These are phyloP conservation scores for Neonectria hederae DNA, from an alignment of 2,329 filamentous ascomycete genomes.

Conservation along the genomic window DNA sequence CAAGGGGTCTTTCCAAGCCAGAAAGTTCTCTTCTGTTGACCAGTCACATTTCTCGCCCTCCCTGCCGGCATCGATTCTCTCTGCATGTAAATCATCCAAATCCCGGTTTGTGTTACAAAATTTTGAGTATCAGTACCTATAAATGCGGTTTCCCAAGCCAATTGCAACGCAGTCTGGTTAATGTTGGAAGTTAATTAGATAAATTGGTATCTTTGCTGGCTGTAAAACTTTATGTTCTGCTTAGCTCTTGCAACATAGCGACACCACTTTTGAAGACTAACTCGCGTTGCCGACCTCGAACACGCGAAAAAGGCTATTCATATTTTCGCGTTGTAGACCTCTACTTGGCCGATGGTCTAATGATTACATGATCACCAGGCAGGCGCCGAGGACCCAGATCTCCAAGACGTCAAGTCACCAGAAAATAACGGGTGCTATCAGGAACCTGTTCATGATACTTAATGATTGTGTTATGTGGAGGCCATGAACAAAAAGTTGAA, in stretches of 20 bases:
- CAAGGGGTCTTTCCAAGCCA: slow-evolving; percentile 99
- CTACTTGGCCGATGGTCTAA: slow-evolving; percentile 46
- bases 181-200: slow-evolving; percentile 82
- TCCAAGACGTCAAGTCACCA: slow-evolving; percentile 10
- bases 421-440: not conserved
- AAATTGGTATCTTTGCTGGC: slow-evolving; percentile 80
- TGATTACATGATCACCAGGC: not conserved
- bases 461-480: not conserved
- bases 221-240: too few relatives aligned
- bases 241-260: slow-evolving; percentile 92
- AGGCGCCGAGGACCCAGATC: not conserved
- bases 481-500: not conserved
- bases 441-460: not conserved
- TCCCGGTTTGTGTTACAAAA: slow-evolving; percentile 88
- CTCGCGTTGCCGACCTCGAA: too few relatives aligned
- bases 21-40: slow-evolving; percentile 98
- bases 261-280: slow-evolving; percentile 74
- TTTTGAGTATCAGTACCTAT: slow-evolving; percentile 99
- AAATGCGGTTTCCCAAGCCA: slow-evolving; percentile 98
- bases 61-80: slow-evolving; percentile 84
- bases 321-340: slow-evolving; percentile 61
- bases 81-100: slow-evolving; percentile 82
- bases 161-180: slow-evolving; percentile 95
- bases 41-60: slow-evolving; percentile 98
- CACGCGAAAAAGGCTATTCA: too few relatives aligned